Evolutionary conservation across 495 filamentous ascomycete species (phyloP), one percentile per base, ranked within the genome.

Genomic region (Lophiostoma macrostomum): DNA sequence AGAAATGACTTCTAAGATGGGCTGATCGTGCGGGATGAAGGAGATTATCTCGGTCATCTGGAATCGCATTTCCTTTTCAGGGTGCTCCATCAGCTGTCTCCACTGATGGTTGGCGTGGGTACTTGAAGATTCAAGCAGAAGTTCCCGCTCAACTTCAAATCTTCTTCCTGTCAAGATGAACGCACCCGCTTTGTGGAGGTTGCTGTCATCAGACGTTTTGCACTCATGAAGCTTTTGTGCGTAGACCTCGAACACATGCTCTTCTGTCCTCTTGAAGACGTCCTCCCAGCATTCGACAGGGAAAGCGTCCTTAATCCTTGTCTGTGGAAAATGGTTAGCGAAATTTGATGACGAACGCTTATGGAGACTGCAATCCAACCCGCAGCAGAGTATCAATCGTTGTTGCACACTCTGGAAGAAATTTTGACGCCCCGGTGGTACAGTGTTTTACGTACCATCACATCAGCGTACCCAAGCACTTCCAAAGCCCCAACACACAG

Each of bases 61-160:
- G 35, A 56, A 56, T 22, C 43, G 39, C 4, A 41, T 3, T 16
- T 48, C 53, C 27, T 48, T 41, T n/a, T 49, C 53, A 4, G 24
- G 43, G 14, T 32, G 11, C 5, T 39, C 27, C 29, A 42, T 34
- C 1, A 39, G 30, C 2, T 11, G n/a, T 23, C 47, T 1, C 43
- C 43, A 56, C 14, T 48, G 22, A 14, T 16, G 34, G 20, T 16
- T 3, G 23, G 53, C 53, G 19, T 49, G 25, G 13, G 14, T 13
- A 4, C 28, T 43, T 11, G 27, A 43, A 2, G 27, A 0, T 1
- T 34, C 13, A 10, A 49, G 18, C 18, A 56, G 44, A n/a, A 22
- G 1, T 11, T 48, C 44, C 3, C 36, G 44, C 10, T 50, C 29
- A 14, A 10, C 10, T 10, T 22, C 14, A 19, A 39, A 47, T 12